Evolutionary conservation across 164 flowering plant genomes (phyloP).

Genomic region (Tinospora cordifolia): DNA sequence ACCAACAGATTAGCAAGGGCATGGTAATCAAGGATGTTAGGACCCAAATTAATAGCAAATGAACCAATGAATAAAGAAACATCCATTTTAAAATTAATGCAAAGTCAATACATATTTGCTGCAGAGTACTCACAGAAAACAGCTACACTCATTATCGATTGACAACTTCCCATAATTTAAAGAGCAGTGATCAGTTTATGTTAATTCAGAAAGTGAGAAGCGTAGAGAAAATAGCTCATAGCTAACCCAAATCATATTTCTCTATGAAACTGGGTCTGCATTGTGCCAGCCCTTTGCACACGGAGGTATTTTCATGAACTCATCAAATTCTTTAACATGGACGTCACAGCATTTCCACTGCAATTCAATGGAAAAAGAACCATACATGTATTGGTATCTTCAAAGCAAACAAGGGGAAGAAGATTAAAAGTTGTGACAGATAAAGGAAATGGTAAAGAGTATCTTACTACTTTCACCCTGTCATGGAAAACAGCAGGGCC

Average conservation of each 20-base stretch:
- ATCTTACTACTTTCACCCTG: constrained; percentile 70
- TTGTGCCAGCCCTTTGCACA: constrained; percentile 94
- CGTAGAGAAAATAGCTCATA: not conserved
- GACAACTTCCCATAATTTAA: not conserved
- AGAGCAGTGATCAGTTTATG: not conserved
- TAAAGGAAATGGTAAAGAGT: not conserved
- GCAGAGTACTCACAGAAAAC: not conserved
- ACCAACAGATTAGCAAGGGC: too few relatives aligned
- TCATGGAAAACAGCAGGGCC: constrained; percentile 95
- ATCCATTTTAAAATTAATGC: not conserved
- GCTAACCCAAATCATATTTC: not conserved
- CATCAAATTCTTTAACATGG: constrained; percentile 90
- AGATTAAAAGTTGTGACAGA: not conserved
- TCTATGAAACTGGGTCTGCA: constrained; percentile 49
- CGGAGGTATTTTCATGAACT: constrained; percentile 85
- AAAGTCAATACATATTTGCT: not conserved
- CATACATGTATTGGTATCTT: not conserved
- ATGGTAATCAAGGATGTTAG: too few relatives aligned
- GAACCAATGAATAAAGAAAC: not conserved
- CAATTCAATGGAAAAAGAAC: constrained; percentile 16
- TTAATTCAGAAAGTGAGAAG: not conserved
- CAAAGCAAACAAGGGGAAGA: not conserved
- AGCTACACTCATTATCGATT: not conserved
- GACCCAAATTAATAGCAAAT: too few relatives aligned
- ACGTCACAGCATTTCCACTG: constrained; percentile 97